Evolutionary conservation across 2,329 filamentous ascomycete genomes (phyloP), one percentile per base, ranked within the genome.

Genomic region (Alternaria tenuissima): DNA sequence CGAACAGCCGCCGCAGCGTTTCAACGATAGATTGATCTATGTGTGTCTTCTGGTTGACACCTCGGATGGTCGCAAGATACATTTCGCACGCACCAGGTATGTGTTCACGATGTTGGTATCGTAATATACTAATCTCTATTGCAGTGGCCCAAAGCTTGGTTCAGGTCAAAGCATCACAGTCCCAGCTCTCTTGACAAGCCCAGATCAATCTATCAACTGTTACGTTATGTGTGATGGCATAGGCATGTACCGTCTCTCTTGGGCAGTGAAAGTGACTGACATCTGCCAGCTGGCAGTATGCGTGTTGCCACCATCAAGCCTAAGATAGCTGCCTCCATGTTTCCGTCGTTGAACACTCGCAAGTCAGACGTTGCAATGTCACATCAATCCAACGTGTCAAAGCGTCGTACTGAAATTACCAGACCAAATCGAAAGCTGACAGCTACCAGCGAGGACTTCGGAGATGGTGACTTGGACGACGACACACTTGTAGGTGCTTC

Each of bases 171-270:
- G 88, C 9, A 73, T 93, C 2, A 77, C 82, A 0, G 89, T 90
- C 63, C 85, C 79, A 20, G 85, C 88, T 1, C 79, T 85, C 0
- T 74, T 93, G 20, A 84, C 77, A 1, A 80, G 80, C 5, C 74
- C 81, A 0, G 84, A 86, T 18, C 86, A 90, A 57, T 79, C 83
- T 3, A 85, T 95, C 34, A 84, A 84, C 24, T 92, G 88, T 61
- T 87, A 89, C 72, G 83, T 94, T 49, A 91, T 92, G 76, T 98
- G 94, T 66, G 94, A 97, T 78, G 89, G 93, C 43, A 90, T 98
- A 69, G 92, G 86, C 87, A 75, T 62, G 79, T 60, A 6, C 7
- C 1, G 8, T 2, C 0, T n/a, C 11, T 30, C 8, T 20, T 6
- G 16, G 2, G 2, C 3, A 1, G 1, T 22, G 7, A 4, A n/a